Conservation (phyloP, 306 rosid species). For the Styphnolobium japonicum region DNA sequence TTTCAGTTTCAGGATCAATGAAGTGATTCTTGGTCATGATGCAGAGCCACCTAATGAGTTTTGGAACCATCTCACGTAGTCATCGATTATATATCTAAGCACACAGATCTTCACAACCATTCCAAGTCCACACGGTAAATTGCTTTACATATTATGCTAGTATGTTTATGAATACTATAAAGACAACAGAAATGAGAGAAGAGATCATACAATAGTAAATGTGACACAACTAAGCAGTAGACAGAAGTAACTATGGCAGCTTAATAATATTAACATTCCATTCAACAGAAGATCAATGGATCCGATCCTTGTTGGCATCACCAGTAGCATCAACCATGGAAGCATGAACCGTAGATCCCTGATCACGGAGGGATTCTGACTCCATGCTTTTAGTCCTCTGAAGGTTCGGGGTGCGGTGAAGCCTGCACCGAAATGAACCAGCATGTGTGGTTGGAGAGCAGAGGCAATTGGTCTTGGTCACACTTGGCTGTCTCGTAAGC, state of each 20-base stretch:
- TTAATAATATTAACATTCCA: background rate
- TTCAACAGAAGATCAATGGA: constrained; percentile 10
- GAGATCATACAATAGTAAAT: background rate
- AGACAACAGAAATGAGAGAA: background rate
- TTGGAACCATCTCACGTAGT: background rate
- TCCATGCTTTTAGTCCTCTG: constrained; percentile 56
- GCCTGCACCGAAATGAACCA: constrained; percentile 78
- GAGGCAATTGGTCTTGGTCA: constrained; percentile 51
- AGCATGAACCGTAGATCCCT: background rate
- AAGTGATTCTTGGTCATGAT: background rate
- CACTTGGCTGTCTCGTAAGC: constrained; percentile 50
- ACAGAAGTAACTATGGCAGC: background rate
- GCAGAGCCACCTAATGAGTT: background rate
- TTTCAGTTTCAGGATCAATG: background rate
- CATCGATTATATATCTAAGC: background rate
- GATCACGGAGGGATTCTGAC: constrained; percentile 4
- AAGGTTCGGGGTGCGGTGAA: constrained; percentile 55
- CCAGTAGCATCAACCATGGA: background rate
- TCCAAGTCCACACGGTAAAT: background rate
- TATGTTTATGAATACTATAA: background rate
- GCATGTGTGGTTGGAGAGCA: constrained; percentile 80
- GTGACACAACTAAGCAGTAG: background rate
- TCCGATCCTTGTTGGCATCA: background rate
- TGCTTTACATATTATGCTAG: background rate
- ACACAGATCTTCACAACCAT: background rate